Base-by-base conservation (phyloP, 176 grass and related monocot species). In the Thinopyrum elongatum region DNA sequence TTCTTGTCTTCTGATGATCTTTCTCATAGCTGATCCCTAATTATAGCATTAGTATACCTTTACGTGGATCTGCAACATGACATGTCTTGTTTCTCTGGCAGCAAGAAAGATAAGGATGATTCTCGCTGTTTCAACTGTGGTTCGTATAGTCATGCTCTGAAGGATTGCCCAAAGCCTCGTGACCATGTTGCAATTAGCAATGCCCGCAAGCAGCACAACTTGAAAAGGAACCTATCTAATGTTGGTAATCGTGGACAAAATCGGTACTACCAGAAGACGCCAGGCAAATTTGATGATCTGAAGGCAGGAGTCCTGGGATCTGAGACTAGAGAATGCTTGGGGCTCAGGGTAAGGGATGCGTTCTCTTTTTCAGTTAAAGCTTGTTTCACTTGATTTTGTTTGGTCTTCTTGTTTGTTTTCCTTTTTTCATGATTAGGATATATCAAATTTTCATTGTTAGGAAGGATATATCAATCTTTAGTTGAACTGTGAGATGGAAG, bases 41-140 rank as follows among this genome's bases (percentile, higher is more conserved):
- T 67, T 61, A 31, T 49, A 75, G 71, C 5, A 49, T 74, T 57
- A 57, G 0, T 49, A 28, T 79, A 76, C 19, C 33, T 71, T 85
- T 28, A 36, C 3, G 8, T 84, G 64, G 23, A 84, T 38, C 12
- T 57, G 33, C 51, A 82, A 57, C 38, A 78, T 68, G 21, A 90
- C 38, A 10, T 80, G 51, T 26, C 76, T 22, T 87, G 13, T 77
- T 80, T 86, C 51, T 85, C 30, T 68, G 31, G 68, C 83, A 85
- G 80, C 83, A 94, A 94, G 83, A 70, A 61, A 8, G 82, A 90
- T 44, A 93, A 91, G 76, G 92, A 94, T 33, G 90, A 92, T 89
- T 92, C 97, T 9, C 93, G 94, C 17, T 99, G 97, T 89, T 99
- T 99, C 90, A 99, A 96, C 81, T 99, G 97, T 80, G 90, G 97